Evolutionary conservation across 306 rosid genomes (phyloP), one percentile per base, ranked within the genome.

Genomic region (Citrullus colocynthis): DNA sequence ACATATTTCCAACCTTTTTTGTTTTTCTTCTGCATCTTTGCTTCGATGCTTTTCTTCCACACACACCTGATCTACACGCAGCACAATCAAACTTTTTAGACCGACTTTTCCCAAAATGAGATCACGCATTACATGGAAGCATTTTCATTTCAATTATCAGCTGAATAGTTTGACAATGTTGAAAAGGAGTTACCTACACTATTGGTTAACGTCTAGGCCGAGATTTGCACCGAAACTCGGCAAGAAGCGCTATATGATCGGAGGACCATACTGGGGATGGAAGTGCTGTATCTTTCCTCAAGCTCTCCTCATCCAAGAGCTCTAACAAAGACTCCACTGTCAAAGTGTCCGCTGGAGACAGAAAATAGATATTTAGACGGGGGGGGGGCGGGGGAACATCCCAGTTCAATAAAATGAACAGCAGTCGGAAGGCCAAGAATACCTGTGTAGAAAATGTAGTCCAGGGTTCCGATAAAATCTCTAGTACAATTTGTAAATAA

Each of bases 251-350:
- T 77, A 91, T 89, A 81, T 95, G 99, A 91, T 95, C 97, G 9
- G 99, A 95, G 84, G 99, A 92, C 99, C 99, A 95, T 85, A 90
- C 96, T 42, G 97, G 99, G 59, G 99, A 95, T 83, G 99, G 99
- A 86, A 95, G 97, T 24, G 97, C 99, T 30, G 99, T 92, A 85
- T 92, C 97, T 86, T 92, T 95, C 89, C 97, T 90, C 88, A 95
- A 89, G 84, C 93, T 89, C 78, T 91, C 97, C 88, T 92, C 99
- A 52, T 95, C 99, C 88, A 95, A 81, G 85, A 95, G 91, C 89
- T 95, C 99, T 90, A 95, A 83, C 42, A 95, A 88, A 69, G 97
- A 88, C 76, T 89, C 99, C 82, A 95, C 99, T 7, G 94, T 88
- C 85, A 95, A 84, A 54, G 97, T 89, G 90, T 95, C 97, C 83